Conservation (phyloP, 257 asterid genomes). For the Cynanchum wilfordii region DNA sequence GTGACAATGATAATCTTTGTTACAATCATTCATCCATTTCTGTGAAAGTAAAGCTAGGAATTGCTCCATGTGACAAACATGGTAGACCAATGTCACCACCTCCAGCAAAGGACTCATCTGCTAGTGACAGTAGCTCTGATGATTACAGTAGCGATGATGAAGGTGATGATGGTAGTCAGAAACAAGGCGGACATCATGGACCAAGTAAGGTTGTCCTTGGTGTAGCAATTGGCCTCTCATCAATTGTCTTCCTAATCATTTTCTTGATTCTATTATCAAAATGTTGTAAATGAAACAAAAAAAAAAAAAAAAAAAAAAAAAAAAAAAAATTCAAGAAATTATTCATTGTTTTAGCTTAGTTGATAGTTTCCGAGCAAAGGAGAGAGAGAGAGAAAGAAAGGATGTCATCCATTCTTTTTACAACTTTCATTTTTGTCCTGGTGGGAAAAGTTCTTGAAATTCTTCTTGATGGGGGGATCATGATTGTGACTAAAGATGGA, state of each 20-base stretch:
- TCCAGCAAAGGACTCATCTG: constrained; percentile 53
- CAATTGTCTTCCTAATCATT: constrained; percentile 75
- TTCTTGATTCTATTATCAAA: constrained; percentile 70
- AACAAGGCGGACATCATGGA: constrained; percentile 49
- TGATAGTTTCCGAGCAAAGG: background rate
- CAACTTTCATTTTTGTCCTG: background rate
- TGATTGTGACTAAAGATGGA: background rate
- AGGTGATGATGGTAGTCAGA: constrained; percentile 23
- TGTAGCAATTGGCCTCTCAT: constrained; percentile 77
- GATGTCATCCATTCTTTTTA: background rate
- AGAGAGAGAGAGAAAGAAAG: background rate
- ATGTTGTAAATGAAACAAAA: constrained; percentile 59
- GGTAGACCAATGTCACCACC: constrained; percentile 87
- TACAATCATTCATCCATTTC: constrained; percentile 57
- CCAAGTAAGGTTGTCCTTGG: constrained; percentile 93
- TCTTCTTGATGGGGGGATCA: background rate
- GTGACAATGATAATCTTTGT: constrained; percentile 72
- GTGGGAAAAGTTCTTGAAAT: background rate
- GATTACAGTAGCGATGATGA: constrained; percentile 31
- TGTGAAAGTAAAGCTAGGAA: constrained; percentile 77
- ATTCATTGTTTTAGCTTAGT: constrained; percentile 23
- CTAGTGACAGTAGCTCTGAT: constrained; percentile 33
- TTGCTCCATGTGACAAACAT: constrained; percentile 75
- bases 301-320: too few species aligned
- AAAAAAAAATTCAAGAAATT: background rate